Evolutionary conservation across 768 basidiomycete genomes (phyloP), one percentile per base, ranked within the genome.

Genomic region (Tricholoma flavovirens): DNA sequence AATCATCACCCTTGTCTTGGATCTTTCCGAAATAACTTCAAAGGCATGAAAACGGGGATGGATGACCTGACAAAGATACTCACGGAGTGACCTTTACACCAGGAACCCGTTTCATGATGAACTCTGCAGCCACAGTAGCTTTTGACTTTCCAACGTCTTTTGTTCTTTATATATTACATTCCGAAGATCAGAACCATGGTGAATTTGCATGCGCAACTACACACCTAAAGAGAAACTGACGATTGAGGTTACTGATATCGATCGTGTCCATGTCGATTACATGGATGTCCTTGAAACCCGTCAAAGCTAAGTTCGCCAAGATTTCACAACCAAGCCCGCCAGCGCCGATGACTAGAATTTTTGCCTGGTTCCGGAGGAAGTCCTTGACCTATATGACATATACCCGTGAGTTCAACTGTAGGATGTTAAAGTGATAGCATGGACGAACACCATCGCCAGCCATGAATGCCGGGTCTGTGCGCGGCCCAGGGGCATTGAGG

Each of bases 251-350:
- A 67, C 94, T 98, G 67, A 99, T 90, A 73, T 99, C 96, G 69
- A 98, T 99, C 14, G 96, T 98, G 77, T 99, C 96, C 95, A 99
- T 98, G 78, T 99, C 97, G 68, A 99, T 98, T 58, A 99, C 95
- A 77, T 98, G 93, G 62, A 98, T 97, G 66, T 98, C 91, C 72
- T 89, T 91, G 84, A 98, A 99, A 22, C 97, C 97, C 45, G 92
- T 89, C 62, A 98, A 73, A 21, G 97, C 96, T 50, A 99, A 82
- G 72, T 98, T 97, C 57, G 95, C 90, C 40, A 99, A 79, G 62
- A 98, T 98, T 77, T 99, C 97, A 72, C 90, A 99, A 10, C 97
- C 97, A 40, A 99, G 77, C 55, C 97, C 97, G 32, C 97, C 97
- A 26, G 97, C 97, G 30, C 97, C 97, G 65, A 99, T 98, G 60